A percentile compares a stretch with the other conserved stretches of the same genome.
These are phyloP conservation scores for Fomitopsis betulina DNA, from an alignment of 1,284 basidiomycete genomes.

Conservation along the genomic window DNA sequence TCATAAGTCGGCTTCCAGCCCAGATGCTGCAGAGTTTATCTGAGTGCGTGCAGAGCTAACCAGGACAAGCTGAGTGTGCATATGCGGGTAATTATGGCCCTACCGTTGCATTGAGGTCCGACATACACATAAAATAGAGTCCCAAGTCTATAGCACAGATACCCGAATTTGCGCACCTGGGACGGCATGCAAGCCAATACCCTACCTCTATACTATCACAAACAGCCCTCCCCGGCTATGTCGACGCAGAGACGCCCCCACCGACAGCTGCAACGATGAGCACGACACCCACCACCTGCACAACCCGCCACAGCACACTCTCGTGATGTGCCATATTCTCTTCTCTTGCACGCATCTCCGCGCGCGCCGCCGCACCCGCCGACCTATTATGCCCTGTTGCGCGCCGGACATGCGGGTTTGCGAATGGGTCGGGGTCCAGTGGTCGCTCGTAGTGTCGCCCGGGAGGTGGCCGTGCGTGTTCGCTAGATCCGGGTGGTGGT, in stretches of 20 bases:
- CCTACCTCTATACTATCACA: background rate
- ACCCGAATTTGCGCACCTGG: background rate
- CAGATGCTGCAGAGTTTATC: too few species aligned
- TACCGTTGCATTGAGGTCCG: too few species aligned
- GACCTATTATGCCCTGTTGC: constrained; percentile 23
- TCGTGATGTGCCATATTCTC: constrained; percentile 23
- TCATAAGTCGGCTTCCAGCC: too few species aligned
- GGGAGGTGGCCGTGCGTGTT: constrained; percentile 12
- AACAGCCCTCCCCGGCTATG: background rate
- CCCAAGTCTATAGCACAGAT: too few species aligned
- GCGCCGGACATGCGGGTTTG: constrained; percentile 25
- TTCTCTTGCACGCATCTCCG: constrained; percentile 17
- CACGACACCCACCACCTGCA: constrained; percentile 30
- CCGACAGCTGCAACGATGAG: constrained; percentile 26
- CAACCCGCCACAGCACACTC: constrained; percentile 25
- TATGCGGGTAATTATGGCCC: too few species aligned
- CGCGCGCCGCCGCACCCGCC: constrained; percentile 10
- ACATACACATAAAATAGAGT: too few species aligned
- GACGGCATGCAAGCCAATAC: background rate
- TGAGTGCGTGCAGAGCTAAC: too few species aligned
- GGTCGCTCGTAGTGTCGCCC: constrained; percentile 13
- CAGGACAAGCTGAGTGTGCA: too few species aligned
- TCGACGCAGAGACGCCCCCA: constrained; percentile 20
- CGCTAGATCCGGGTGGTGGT: constrained; percentile 9
- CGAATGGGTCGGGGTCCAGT: constrained; percentile 22